Conservation (phyloP, 2,329 filamentous ascomycete species). For the Claviceps purpurea region DNA sequence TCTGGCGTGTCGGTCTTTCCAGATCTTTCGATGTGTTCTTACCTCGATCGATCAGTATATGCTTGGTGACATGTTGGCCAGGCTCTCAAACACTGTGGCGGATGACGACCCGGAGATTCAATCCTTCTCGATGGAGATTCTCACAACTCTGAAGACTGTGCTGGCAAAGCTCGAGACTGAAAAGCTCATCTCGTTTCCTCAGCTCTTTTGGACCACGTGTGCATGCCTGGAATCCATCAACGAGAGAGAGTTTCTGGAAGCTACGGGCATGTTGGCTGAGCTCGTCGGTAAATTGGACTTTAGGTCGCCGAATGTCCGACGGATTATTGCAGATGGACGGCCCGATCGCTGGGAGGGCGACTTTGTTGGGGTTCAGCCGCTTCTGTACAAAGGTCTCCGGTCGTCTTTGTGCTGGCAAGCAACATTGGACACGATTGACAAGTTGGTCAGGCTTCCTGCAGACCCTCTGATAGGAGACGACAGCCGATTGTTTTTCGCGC, state of each 20-base stretch:
- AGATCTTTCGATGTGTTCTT: constrained; percentile 88
- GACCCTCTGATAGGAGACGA: constrained; percentile 73
- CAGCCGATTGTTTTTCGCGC: constrained; percentile 66
- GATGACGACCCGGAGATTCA: constrained; percentile 91
- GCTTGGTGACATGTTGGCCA: constrained; percentile 91
- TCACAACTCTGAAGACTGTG: constrained; percentile 85
- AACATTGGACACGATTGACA: constrained; percentile 65
- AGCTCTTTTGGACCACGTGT: constrained; percentile 95
- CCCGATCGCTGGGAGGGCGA: constrained; percentile 78
- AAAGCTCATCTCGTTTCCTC: constrained; percentile 77
- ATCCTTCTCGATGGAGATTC: constrained; percentile 93
- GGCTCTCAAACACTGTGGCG: constrained; percentile 91
- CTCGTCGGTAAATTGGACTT: constrained; percentile 77
- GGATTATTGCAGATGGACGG: constrained; percentile 61
- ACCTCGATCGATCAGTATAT: constrained; percentile 84
- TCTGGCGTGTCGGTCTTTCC: constrained; percentile 90
- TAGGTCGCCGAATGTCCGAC: constrained; percentile 52
- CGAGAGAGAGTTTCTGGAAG: constrained; percentile 86
- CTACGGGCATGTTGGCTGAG: constrained; percentile 79
- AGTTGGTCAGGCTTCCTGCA: constrained; percentile 63
- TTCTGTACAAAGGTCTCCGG: constrained; percentile 84
- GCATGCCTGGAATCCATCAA: constrained; percentile 95
- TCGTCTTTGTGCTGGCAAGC: constrained; percentile 72
- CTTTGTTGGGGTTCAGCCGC: constrained; percentile 74
- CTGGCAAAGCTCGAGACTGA: constrained; percentile 71